Conservation (phyloP, 768 basidiomycete genomes). For the Floccularia luteovirens region DNA sequence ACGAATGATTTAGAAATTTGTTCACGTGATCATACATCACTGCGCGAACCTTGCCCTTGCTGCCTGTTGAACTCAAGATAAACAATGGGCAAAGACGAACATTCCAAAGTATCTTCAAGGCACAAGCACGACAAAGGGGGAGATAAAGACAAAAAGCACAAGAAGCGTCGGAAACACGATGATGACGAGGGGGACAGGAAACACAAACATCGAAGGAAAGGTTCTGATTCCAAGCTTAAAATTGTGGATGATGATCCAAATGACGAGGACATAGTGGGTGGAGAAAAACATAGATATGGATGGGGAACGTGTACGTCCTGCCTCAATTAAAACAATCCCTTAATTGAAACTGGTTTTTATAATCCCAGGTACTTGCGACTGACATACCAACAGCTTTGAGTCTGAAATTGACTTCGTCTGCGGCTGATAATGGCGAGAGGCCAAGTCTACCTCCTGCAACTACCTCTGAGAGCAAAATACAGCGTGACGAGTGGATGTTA, state of each 20-base stretch:
- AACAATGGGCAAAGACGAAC: slow-evolving; percentile 10
- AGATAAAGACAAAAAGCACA: slow-evolving; percentile 36
- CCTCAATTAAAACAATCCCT: slow-evolving; percentile 1
- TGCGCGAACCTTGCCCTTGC: too few relatives aligned
- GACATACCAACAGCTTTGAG: slow-evolving; percentile 73
- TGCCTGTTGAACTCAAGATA: too few relatives aligned
- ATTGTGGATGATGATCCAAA: slow-evolving; percentile 68
- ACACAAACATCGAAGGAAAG: slow-evolving; percentile 35
- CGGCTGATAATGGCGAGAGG: slow-evolving; percentile 33
- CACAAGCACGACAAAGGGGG: slow-evolving; percentile 24
- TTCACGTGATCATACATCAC: slow-evolving; percentile 17
- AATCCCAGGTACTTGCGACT: slow-evolving; percentile 49
- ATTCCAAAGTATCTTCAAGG: slow-evolving; percentile 18
- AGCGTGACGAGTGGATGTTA: slow-evolving; percentile 91
- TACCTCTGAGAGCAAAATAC: slow-evolving; percentile 39
- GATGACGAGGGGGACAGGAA: slow-evolving; percentile 25
- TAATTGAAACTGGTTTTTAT: slow-evolving; percentile 8
- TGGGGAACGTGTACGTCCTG: slow-evolving; percentile 55
- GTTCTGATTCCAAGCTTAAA: slow-evolving; percentile 31
- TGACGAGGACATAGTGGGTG: slow-evolving; percentile 75
- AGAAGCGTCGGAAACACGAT: slow-evolving; percentile 48
- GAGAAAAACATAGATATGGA: slow-evolving; percentile 83
- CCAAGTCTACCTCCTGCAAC: slow-evolving; percentile 39
- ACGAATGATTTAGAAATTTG: too few relatives aligned
- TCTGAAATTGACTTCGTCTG: slow-evolving; percentile 60